Conservation (phyloP, 2,329 filamentous ascomycete genomes). For the Drechslerella dactyloides region DNA sequence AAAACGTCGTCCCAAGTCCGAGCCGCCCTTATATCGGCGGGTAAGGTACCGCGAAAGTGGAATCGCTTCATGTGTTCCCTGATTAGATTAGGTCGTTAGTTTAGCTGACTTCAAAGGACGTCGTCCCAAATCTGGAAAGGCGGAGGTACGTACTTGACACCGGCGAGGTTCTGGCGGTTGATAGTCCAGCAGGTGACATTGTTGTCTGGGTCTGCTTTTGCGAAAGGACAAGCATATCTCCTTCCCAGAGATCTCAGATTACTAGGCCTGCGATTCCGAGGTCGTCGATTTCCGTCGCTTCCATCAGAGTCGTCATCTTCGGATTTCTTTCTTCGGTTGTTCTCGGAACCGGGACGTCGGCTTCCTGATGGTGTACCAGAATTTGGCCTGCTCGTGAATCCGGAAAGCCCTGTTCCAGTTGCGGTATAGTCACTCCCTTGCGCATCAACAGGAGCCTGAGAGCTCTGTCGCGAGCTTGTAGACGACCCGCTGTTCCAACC, state of each 20-base stretch:
- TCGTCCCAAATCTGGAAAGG: not conserved
- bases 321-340: slow-evolving; percentile 15
- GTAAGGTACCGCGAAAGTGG: slow-evolving; percentile 37
- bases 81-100: slow-evolving; percentile 4
- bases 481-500: slow-evolving; percentile 42
- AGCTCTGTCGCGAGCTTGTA: slow-evolving; percentile 42
- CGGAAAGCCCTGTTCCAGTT: not conserved
- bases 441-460: slow-evolving; percentile 29
- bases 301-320: slow-evolving; percentile 41
- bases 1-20: slow-evolving; percentile 46
- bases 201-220: slow-evolving; percentile 38
- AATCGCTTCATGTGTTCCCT: slow-evolving; percentile 49
- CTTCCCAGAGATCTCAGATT: slow-evolving; percentile 30
- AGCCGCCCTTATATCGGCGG: slow-evolving; percentile 38
- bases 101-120: not conserved
- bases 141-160: slow-evolving; percentile 33
- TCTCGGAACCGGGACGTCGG: slow-evolving; percentile 15
- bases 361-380: slow-evolving; percentile 13
- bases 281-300: slow-evolving; percentile 30
- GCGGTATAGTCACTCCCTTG: slow-evolving; percentile 4
- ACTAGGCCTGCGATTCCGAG: slow-evolving; percentile 20
- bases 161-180: slow-evolving; percentile 47
- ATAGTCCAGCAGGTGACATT: slow-evolving; percentile 50
- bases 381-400: slow-evolving; percentile 2
- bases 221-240: slow-evolving; percentile 44